These are phyloP conservation scores for Naematelia encephala DNA, from an alignment of 768 basidiomycete species.

Conservation along the genomic window DNA sequence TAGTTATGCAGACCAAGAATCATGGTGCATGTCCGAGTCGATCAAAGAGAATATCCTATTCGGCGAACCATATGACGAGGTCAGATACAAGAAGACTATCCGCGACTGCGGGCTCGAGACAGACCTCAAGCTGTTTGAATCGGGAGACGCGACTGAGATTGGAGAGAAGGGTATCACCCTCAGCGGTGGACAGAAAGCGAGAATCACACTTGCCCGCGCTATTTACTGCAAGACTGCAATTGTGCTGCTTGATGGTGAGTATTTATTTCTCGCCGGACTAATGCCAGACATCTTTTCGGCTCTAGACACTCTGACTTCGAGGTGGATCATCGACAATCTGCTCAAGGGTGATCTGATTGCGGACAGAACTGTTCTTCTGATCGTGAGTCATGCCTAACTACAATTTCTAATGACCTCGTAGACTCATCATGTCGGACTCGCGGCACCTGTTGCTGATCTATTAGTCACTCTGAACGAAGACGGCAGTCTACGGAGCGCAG, in stretches of 20 bases:
- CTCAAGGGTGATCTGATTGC: slow-evolving; percentile 56
- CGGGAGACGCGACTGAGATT: slow-evolving; percentile 67
- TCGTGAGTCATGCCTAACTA: slow-evolving; percentile 56
- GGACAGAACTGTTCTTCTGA: slow-evolving; percentile 58
- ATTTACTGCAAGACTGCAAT: slow-evolving; percentile 63
- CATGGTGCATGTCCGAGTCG: slow-evolving; percentile 74
- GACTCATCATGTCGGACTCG: slow-evolving; percentile 51
- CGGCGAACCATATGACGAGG: slow-evolving; percentile 53
- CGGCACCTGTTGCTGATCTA: slow-evolving; percentile 48
- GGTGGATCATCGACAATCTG: slow-evolving; percentile 58
- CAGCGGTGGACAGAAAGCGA: slow-evolving; percentile 62
- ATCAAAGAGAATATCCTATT: slow-evolving; percentile 59
- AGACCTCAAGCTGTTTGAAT: slow-evolving; percentile 57
- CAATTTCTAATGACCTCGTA: slow-evolving; percentile 18
- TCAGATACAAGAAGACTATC: slow-evolving; percentile 54
- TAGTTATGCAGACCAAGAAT: slow-evolving; percentile 77
- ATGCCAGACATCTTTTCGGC: slow-evolving; percentile 63
- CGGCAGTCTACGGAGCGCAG: slow-evolving; percentile 40
- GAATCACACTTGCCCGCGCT: slow-evolving; percentile 60
- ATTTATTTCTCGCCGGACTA: not conserved
- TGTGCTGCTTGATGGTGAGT: slow-evolving; percentile 60
- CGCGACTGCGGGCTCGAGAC: slow-evolving; percentile 52
- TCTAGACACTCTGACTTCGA: slow-evolving; percentile 60
- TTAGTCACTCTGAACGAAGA: slow-evolving; percentile 43
- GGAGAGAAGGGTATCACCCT: slow-evolving; percentile 65